A percentile compares a stretch with the other conserved stretches of the same genome.
Conservation (phyloP, 2,329 filamentous ascomycete species). For the Penicillium sp. region DNA sequence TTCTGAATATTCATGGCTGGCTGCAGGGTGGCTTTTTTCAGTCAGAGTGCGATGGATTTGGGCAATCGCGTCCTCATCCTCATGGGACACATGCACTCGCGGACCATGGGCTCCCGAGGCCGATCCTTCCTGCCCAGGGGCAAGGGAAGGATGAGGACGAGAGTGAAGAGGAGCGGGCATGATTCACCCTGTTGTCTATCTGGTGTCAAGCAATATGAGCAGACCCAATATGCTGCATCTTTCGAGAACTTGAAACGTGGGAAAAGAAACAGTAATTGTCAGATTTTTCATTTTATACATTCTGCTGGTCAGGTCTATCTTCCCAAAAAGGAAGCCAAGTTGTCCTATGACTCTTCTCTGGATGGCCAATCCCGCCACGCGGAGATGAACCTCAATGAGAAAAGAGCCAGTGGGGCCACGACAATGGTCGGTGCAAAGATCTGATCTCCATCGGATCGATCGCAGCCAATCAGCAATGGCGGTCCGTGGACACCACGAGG, state of each 20-base stretch:
- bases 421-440: not conserved
- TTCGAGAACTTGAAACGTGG: not conserved
- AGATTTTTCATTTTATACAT: slow-evolving; percentile 3
- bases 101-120: slow-evolving; percentile 11
- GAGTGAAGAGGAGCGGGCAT: slow-evolving; percentile 32
- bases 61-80: slow-evolving; percentile 32
- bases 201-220: not conserved
- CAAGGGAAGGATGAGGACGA: slow-evolving; percentile 24
- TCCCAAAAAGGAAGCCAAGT: slow-evolving; percentile 18
- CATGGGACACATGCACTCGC: slow-evolving; percentile 30
- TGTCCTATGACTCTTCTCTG: slow-evolving; percentile 3
- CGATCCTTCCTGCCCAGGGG: slow-evolving; percentile 18
- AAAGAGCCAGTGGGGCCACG: slow-evolving; percentile 1
- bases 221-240: not conserved
- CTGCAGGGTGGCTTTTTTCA: slow-evolving; percentile 10
- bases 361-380: slow-evolving; percentile 3
- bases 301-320: not conserved
- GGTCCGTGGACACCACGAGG: not conserved
- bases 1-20: slow-evolving; percentile 26
- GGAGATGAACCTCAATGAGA: not conserved
- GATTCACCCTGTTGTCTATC: slow-evolving; percentile 3
- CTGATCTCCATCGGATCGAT: not conserved
- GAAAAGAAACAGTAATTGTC: not conserved
- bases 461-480: not conserved
- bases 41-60: slow-evolving; percentile 35